These are phyloP conservation scores for Persicaria maculosa DNA, from an alignment of 148 eudicot species.

Conservation along the genomic window DNA sequence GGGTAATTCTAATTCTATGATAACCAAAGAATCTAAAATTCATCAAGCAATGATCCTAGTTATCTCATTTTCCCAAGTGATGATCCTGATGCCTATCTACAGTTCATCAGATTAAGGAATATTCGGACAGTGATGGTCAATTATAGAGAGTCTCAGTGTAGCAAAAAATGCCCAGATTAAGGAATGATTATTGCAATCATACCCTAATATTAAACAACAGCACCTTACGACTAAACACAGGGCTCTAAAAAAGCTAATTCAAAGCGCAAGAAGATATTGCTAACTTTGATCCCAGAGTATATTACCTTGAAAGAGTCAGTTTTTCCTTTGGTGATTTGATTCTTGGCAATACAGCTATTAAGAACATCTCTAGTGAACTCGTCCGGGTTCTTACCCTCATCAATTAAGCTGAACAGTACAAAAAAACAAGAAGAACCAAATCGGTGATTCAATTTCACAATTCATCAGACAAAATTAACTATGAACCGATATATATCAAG, in stretches of 20 bases:
- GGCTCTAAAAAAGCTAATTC: not conserved
- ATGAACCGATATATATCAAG: no score
- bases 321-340: conserved; percentile 76
- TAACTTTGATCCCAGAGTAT: not conserved
- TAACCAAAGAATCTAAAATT: no score
- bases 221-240: not conserved
- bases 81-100: no score
- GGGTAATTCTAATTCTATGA: no score
- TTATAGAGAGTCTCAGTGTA: no score
- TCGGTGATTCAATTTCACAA: not conserved
- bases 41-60: no score
- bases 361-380: conserved; percentile 67
- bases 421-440: not conserved
- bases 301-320: conserved; percentile 84
- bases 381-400: conserved; percentile 83
- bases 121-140: no score
- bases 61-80: no score
- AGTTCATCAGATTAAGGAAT: no score
- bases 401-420: conserved; percentile 44
- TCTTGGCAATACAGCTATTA: conserved; percentile 62
- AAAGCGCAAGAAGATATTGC: not conserved
- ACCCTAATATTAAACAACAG: not conserved
- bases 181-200: not conserved
- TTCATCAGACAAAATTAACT: not conserved
- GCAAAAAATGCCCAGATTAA: not conserved